Evolutionary conservation across 192 early-diverging fungal genomes (phyloP), one percentile per base, ranked within the genome.

Genomic region (Linnemannia hyalina): DNA sequence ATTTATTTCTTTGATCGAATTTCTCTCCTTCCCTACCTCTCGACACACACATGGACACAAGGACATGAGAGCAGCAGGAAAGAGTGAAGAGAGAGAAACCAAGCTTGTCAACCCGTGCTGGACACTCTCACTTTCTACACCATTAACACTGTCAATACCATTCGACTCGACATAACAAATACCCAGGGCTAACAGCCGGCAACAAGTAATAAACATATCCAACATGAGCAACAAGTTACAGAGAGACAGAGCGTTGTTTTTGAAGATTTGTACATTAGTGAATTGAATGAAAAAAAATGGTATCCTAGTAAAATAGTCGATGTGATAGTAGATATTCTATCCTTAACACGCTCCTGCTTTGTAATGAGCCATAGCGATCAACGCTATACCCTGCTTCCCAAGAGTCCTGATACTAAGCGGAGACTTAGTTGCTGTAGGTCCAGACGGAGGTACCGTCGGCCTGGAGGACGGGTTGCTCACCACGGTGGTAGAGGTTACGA

Each of bases 401-500:
- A 20, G 15, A 47, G 8, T 46, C 32, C 72, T 41, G 13, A 29
- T 36, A 65, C 2, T 6, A 32, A 15, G 3, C 3, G 55, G 1
- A 60, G 60, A 65, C 60, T 38, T 75, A 75, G 73, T 81, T 81
- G 18, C 70, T 70, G 68, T 81, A 69, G n/a, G 60, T 68, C 80
- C 80, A 81, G 60, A 36, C 70, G 55, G 47, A 42, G 6, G 54
- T 68, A 38, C 80, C 80, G 32, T 81, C 80, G 7, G 23, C 80
- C 63, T 69, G 73, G 38, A 68, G n/a, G 68, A 75, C 63, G 18
- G 60, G 80, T 4, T 38, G 72, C 52, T 36, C 40, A 16, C 63
- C 74, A n/a, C 82, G 81, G 69, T 88, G 79, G 74, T 81, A 88
- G 70, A 80, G 49, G 60, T 75, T 88, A 44, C 80, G 65, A 47